phyloP scores from a whole-genome alignment of 2,329 filamentous ascomycete species.

The Ascocoryne sarcoides region DNA sequence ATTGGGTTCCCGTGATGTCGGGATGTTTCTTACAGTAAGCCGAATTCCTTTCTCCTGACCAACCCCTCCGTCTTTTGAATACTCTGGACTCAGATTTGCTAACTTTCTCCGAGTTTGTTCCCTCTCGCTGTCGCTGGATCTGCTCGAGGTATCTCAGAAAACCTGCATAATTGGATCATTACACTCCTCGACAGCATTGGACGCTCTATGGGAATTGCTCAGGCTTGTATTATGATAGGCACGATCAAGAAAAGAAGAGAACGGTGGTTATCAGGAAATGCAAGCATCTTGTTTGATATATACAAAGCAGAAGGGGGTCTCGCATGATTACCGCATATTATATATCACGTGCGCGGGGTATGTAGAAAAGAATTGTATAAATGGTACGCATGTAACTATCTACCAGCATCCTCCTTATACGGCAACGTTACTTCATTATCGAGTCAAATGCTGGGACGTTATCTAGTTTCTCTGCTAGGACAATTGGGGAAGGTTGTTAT shows the following conservation, averaged over 20 bases:
- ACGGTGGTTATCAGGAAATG: conserved; percentile 6
- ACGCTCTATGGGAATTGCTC: conserved; percentile 15
- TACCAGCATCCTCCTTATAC: too few relatives aligned
- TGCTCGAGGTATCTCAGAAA: conserved; percentile 15
- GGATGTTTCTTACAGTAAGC: background rate
- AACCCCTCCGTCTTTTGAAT: conserved; percentile 5
- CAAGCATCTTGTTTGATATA: too few relatives aligned
- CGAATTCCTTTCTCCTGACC: background rate
- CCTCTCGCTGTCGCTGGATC: conserved; percentile 16
- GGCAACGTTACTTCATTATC: too few relatives aligned
- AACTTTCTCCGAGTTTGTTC: conserved; percentile 11
- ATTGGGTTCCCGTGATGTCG: conserved; percentile 9
- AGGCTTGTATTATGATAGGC: conserved; percentile 11
- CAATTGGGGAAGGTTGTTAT: too few relatives aligned
- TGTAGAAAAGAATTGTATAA: too few relatives aligned
- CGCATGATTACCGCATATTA: too few relatives aligned
- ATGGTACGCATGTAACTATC: too few relatives aligned
- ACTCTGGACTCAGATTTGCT: background rate
- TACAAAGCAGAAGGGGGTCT: too few relatives aligned
- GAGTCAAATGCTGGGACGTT: too few relatives aligned
- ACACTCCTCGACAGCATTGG: conserved; percentile 16
- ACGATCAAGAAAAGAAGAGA: conserved; percentile 8
- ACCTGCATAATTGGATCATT: conserved; percentile 16
- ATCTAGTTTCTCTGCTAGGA: too few relatives aligned
- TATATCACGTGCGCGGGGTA: too few relatives aligned